A percentile compares a stretch with the other conserved stretches of the same genome.
Evolutionary conservation across 768 basidiomycete species (phyloP).

Genomic region (Mycena sanguinolenta): DNA sequence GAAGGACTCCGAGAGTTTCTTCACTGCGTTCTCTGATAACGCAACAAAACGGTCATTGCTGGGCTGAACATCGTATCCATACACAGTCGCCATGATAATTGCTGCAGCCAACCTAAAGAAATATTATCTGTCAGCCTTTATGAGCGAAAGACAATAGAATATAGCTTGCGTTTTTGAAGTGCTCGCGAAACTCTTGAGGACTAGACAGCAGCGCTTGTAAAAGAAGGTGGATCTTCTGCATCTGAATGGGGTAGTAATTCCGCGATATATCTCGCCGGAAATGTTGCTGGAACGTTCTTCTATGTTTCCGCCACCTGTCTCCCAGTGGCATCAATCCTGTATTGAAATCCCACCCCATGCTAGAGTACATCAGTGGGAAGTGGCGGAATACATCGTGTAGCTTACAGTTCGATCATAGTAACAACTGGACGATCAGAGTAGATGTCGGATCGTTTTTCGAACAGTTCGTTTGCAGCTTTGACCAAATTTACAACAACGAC

Average conservation of each 20-base stretch:
- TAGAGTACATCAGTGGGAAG: neutral
- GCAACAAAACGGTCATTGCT: slow-evolving; percentile 42
- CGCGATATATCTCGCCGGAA: slow-evolving; percentile 40
- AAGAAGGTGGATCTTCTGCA: slow-evolving; percentile 40
- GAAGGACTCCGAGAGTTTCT: slow-evolving; percentile 26
- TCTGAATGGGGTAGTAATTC: slow-evolving; percentile 41
- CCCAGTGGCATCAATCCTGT: slow-evolving; percentile 46
- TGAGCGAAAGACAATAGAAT: neutral
- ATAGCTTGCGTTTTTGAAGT: slow-evolving; percentile 28
- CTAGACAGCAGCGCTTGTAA: slow-evolving; percentile 36
- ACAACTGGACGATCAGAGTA: slow-evolving; percentile 40
- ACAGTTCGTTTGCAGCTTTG: slow-evolving; percentile 40
- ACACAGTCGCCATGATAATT: slow-evolving; percentile 48
- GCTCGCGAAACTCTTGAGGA: slow-evolving; percentile 30
- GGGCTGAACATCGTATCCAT: slow-evolving; percentile 48
- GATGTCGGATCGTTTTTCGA: slow-evolving; percentile 41
- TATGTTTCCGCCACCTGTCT: slow-evolving; percentile 46
- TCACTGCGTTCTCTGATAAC: slow-evolving; percentile 37
- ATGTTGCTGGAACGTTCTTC: slow-evolving; percentile 45
- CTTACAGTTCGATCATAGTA: slow-evolving; percentile 38
- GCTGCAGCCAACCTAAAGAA: slow-evolving; percentile 44
- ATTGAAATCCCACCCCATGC: slow-evolving; percentile 37
- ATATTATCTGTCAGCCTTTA: slow-evolving; percentile 32
- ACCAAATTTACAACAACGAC: slow-evolving; percentile 45
- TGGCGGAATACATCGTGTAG: neutral